Evolutionary conservation across 2,329 filamentous ascomycete genomes (phyloP), one percentile per base, ranked within the genome.

Genomic region (Aquanectria penicillioides): DNA sequence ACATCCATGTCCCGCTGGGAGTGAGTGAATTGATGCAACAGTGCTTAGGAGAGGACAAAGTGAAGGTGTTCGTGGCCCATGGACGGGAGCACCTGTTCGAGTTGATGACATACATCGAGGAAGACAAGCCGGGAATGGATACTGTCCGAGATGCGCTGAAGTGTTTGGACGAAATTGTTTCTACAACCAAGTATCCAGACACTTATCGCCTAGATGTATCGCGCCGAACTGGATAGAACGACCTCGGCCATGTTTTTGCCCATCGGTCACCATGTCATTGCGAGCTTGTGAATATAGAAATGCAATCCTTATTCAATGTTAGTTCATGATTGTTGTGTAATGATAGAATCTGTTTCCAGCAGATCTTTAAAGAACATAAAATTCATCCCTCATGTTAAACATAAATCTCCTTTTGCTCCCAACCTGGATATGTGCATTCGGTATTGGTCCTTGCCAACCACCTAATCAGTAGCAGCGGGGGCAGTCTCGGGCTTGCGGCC

Each of bases 81-180:
- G 72, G 68, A 0, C 60, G 70, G 54, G 57, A 52, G 4, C 74
- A 76, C 47, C 61, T 73, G 11, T 75, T 67, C 50, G 73, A 75
- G 60, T 47, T 65, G 61, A 64, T 55, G 6, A 67, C 51, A 37
- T 76, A 68, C 17, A 57, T 75, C 2, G 74, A 76, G 28, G 73
- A 74, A 15, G 58, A 69, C 1, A 55, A 38, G 22, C 59, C 67
- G 0, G 67, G 68, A 3, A 74, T 75, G 70, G 62, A 63, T 13
- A 55, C 58, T 6, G 71, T 75, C 5, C 65, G 66, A 22, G 36
- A 63, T 22, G 69, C 69, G 0, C 54, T 73, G 17, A 48, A 48
- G 4, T 64, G 64, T 20, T 31, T 75, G 2, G 71, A 72, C 26
- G 61, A 55, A 13, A 59, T 69, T 36, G 59, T 71, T 9, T 20